A percentile compares a stretch with the other conserved stretches of the same genome.
These are phyloP conservation scores for Ceratobasidium sp. DNA, from an alignment of 1,284 basidiomycete genomes.

Conservation along the genomic window DNA sequence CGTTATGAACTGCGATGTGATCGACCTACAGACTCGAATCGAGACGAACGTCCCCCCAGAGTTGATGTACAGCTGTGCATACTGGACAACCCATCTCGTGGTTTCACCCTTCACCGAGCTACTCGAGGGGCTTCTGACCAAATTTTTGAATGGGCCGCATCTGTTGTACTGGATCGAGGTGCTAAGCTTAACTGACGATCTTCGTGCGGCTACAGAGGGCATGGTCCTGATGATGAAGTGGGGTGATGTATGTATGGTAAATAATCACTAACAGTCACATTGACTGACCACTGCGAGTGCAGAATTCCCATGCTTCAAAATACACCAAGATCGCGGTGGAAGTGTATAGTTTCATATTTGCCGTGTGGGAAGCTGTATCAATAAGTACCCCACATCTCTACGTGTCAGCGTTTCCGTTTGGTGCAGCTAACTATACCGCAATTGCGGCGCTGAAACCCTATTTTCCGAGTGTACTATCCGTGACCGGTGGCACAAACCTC, in stretches of 20 bases:
- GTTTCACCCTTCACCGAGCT: background rate
- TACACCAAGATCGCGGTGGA: background rate
- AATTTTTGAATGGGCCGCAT: background rate
- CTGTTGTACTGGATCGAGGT: conserved; percentile 24
- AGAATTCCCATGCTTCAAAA: too few species aligned
- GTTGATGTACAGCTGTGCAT: background rate
- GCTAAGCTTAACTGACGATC: conserved; percentile 3
- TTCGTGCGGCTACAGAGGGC: background rate
- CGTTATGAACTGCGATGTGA: conserved; percentile 23
- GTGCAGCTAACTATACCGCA: background rate
- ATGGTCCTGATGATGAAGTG: background rate
- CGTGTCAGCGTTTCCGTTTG: conserved; percentile 17
- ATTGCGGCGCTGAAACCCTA: background rate
- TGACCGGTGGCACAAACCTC: background rate
- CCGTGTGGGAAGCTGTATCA: background rate
- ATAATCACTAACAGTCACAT: too few species aligned
- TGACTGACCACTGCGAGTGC: too few species aligned
- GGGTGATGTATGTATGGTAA: background rate
- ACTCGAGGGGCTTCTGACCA: background rate
- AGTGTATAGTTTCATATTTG: background rate
- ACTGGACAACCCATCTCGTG: conserved; percentile 7
- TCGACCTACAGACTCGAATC: background rate
- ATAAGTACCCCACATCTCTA: conserved; percentile 26
- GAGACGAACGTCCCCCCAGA: background rate
- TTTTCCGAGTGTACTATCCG: background rate